phyloP scores from a whole-genome alignment of 1,139 yeast genomes.

The Kodamaea derodonti region DNA sequence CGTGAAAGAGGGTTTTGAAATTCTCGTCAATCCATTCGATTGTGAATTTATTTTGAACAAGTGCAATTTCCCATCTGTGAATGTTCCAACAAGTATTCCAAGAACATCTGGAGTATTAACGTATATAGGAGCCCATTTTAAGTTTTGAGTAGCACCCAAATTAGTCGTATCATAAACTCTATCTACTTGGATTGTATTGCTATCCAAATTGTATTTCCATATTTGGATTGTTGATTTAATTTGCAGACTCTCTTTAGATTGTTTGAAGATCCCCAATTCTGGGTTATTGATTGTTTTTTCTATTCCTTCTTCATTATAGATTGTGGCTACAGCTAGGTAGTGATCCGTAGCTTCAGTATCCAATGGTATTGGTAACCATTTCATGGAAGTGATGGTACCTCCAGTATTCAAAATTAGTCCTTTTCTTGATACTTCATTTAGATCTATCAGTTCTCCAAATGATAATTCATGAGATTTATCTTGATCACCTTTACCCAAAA shows the following conservation, averaged over 20 bases:
- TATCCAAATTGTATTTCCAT: slow-evolving; percentile 37
- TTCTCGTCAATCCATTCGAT: slow-evolving; percentile 2
- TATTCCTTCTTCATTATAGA: slow-evolving; percentile 23
- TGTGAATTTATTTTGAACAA: slow-evolving; percentile 38
- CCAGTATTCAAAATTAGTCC: slow-evolving; percentile 53
- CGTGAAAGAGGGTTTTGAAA: slow-evolving; percentile 25
- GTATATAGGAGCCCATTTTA: slow-evolving; percentile 48
- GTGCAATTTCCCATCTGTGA: slow-evolving; percentile 62
- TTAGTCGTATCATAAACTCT: slow-evolving; percentile 34
- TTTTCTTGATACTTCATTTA: slow-evolving; percentile 19
- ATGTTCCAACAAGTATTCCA: slow-evolving; percentile 50
- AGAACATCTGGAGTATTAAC: slow-evolving; percentile 24
- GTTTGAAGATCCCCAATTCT: slow-evolving; percentile 31
- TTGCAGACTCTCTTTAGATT: slow-evolving; percentile 2
- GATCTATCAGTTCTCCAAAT: slow-evolving; percentile 1
- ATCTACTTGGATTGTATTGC: slow-evolving; percentile 20
- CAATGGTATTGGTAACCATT: slow-evolving; percentile 44
- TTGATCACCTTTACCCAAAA: slow-evolving; percentile 4
- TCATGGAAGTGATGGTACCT: slow-evolving; percentile 49
- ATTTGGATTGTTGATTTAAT: slow-evolving; percentile 44
- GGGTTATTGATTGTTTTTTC: slow-evolving; percentile 23
- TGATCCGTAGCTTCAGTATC: slow-evolving; percentile 21
- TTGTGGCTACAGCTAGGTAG: slow-evolving; percentile 51
- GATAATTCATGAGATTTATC: neutral
- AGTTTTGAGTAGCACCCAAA: slow-evolving; percentile 52